Conservation (phyloP, 148 eudicot genomes). For the Linanthus parryae region DNA sequence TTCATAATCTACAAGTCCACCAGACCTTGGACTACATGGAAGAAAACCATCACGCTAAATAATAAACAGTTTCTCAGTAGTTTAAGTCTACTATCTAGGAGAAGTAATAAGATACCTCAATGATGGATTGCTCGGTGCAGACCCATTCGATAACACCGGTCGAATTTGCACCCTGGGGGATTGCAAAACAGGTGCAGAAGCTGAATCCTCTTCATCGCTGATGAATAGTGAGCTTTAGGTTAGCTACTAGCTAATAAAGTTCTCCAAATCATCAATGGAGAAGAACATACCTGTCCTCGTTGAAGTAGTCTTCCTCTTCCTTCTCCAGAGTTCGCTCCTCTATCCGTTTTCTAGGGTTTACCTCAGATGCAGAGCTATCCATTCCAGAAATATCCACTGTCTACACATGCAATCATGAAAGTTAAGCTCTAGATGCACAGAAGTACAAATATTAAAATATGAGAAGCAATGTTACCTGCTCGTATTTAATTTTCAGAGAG, state of each 20-base stretch:
- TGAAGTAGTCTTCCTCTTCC: conserved; percentile 97
- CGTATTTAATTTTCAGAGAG: conserved; percentile 72
- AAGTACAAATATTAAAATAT: neutral
- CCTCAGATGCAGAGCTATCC: conserved; percentile 25
- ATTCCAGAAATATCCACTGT: conserved; percentile 54
- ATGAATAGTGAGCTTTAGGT: too few relatives aligned
- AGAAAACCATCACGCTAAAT: neutral
- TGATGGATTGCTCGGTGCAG: conserved; percentile 31
- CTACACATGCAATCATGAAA: conserved; percentile 41
- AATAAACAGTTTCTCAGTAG: neutral
- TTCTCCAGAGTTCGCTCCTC: conserved; percentile 94
- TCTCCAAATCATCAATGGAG: too few relatives aligned
- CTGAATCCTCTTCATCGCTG: conserved; percentile 97
- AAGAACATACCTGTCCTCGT: conserved; percentile 68
- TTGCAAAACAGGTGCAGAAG: conserved; percentile 50
- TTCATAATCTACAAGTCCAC: conserved; percentile 88
- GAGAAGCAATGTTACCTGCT: conserved; percentile 52
- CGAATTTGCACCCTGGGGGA: conserved; percentile 28
- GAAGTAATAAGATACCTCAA: conserved; percentile 39
- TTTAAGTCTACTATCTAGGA: neutral
- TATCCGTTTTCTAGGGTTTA: conserved; percentile 63
- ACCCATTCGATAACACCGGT: conserved; percentile 55
- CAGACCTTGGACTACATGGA: conserved; percentile 42
- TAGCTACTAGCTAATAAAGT: too few relatives aligned
- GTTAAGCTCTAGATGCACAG: neutral